Base-by-base conservation (phyloP, 176 grass and related monocot genomes). In the Tillandsia leiboldiana region DNA sequence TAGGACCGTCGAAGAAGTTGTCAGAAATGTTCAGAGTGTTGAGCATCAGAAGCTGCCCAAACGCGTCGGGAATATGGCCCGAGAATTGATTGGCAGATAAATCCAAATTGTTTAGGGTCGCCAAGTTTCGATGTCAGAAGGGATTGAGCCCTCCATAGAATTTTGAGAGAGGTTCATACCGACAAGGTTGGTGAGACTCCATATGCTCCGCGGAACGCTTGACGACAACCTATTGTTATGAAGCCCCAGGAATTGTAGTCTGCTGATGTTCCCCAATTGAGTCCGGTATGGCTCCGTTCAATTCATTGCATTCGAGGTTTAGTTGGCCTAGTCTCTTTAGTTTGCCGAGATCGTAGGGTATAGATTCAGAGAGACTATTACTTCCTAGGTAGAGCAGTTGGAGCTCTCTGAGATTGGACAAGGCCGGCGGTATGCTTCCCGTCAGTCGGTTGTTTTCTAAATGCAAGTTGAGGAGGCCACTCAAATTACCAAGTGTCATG, bases 1-100 rank as follows among this genome's bases (percentile, higher is more conserved):
- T 78, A 51, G 52, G 52, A 70, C 75, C 75, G 10, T 29, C 23
- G 62, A 78, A 78, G 2, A 17, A 70, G 51, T 78, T 78, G 28
- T 70, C 9, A 0, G 52, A 51, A 1, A 78, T 27, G 22, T 57
- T 54, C 17, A 78, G 20, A 50, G 10, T 0, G 9, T 63, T 48
- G 59, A 78, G 9, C 67, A 70, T 28, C 50, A 3, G 50, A 51
- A 78, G 75, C 52, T 78, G 66, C 12, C 66, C 64, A 27, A 71
- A 3, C 2, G 67, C 56, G 50, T 70, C 66, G 3, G 75, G 75
- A 23, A 78, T 70, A 26, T 10, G 50, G 51, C 75, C 67, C 2
- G 53, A 70, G 11, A 78, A 50, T 11, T 9, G 51, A 28, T 78
- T 78, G 11, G 9, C 28, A 2, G 66, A 29, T 20, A 78, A 33